Evolutionary conservation across 352 stramenopile genomes (phyloP).

Genomic region (Thraustotheca clavata): DNA sequence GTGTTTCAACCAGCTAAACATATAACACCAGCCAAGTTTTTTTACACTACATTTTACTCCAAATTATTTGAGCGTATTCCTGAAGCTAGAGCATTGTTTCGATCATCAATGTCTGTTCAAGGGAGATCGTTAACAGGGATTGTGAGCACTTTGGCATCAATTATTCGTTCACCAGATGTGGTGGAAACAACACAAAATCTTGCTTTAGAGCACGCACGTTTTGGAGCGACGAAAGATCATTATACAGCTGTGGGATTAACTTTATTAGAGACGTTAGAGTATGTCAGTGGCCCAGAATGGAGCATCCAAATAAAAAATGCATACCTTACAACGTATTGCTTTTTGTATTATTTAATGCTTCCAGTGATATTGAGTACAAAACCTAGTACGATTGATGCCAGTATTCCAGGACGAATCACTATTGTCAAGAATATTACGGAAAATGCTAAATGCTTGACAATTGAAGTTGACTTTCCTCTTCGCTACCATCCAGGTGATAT

Average conservation of each 20-base stretch:
- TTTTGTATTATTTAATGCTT: conserved; percentile 9
- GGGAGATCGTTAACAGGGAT: conserved; percentile 8
- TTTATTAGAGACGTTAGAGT: conserved; percentile 1
- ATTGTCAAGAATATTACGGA: not conserved
- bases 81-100: not conserved
- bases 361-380: not conserved
- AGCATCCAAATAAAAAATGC: not conserved
- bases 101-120: conserved; percentile 14
- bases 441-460: not conserved
- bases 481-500: conserved; percentile 4
- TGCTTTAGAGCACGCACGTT: not conserved
- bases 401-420: not conserved
- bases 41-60: conserved; percentile 3
- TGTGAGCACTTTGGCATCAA: not conserved
- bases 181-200: not conserved
- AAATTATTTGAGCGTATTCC: not conserved
- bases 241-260: not conserved
- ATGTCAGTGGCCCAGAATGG: not conserved
- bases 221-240: not conserved
- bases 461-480: conserved; percentile 9
- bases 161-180: not conserved
- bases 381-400: not conserved
- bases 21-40: conserved; percentile 9
- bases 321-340: conserved; percentile 4
- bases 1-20: not conserved